phyloP scores from a whole-genome alignment of 2,329 filamentous ascomycete species.

The Capronia americana region DNA sequence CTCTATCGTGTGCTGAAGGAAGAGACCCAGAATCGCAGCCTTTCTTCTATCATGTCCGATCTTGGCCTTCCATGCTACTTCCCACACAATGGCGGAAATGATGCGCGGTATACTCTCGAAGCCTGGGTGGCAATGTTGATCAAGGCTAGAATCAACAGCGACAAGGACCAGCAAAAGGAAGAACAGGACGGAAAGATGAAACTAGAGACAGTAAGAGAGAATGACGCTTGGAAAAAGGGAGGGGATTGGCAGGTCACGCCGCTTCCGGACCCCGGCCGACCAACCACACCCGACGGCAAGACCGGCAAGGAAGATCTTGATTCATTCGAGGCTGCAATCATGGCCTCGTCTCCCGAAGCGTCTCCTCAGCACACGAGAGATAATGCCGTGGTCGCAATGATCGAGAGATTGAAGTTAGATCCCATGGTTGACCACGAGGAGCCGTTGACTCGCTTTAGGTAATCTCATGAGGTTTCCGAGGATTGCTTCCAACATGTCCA shows the following conservation, averaged over 20 bases:
- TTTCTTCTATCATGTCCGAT: slow-evolving; percentile 67
- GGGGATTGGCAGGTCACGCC: neutral
- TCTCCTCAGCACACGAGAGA: slow-evolving; percentile 21
- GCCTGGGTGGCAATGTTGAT: slow-evolving; percentile 71
- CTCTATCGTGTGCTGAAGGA: slow-evolving; percentile 69
- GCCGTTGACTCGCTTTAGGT: slow-evolving; percentile 4
- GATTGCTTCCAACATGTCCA: neutral
- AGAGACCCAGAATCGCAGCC: slow-evolving; percentile 55
- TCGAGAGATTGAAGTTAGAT: slow-evolving; percentile 24
- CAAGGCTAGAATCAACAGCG: slow-evolving; percentile 40
- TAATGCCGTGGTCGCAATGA: slow-evolving; percentile 6
- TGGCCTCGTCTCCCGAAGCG: slow-evolving; percentile 21
- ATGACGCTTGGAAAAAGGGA: slow-evolving; percentile 3
- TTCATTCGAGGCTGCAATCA: slow-evolving; percentile 26
- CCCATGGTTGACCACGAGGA: slow-evolving; percentile 22
- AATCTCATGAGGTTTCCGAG: neutral
- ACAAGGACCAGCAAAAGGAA: slow-evolving; percentile 26
- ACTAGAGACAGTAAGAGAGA: neutral
- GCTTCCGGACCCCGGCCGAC: neutral
- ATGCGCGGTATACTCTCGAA: slow-evolving; percentile 79
- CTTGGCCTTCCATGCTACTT: slow-evolving; percentile 68
- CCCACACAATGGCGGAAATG: slow-evolving; percentile 88
- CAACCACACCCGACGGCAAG: slow-evolving; percentile 2
- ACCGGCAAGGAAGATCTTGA: slow-evolving; percentile 21
- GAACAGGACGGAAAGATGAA: neutral